Base-by-base conservation (phyloP, 2,329 filamentous ascomycete genomes). In the Penicillium hesseltinei region DNA sequence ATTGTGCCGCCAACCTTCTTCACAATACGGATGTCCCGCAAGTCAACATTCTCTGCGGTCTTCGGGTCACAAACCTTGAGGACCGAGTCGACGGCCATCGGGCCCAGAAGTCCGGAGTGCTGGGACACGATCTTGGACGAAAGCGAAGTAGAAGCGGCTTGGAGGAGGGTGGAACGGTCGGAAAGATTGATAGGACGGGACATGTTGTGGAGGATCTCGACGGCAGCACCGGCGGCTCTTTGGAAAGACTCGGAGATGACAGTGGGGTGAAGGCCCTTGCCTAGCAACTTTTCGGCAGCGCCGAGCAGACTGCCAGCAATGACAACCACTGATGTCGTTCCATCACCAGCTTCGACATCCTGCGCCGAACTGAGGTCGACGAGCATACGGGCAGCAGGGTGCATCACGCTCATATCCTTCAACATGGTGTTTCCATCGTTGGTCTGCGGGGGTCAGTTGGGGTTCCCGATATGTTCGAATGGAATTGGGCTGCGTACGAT, bases 371-470 rank as follows among this genome's bases (percentile, higher is more conserved):
- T 95, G 62, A 99, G 85, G 77, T 99, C 92, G 71, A 99, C 94
- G 66, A 99, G 84, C 94, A 99, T 99, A 81, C 96, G 97, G 51
- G 94, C 94, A 48, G 95, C 96, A n/a, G 94, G 94, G 75, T 99
- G 94, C 89, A 99, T 92, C 66, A 99, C 94, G 65, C 91, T 90
- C 94, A 99, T 97, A 82, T 93, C 93, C 81, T 90, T 96, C 73
- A 99, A 81, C 93, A 99, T 99, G 57, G 94, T 99, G 81, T 95
- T 96, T 76, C 94, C 94, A 79, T 99, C 94, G 82, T 99, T 99
- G 72, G 94, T 99, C 78, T 81, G 64, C 61, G 62, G 59, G 60
- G 61, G 62, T 77, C 65, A 74, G 74, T 70, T 53, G 59, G 55
- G 46, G 46, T 36, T 51, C 29, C 27, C 40, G 50, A 51, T 35